Percentiles rank a stretch among this genome's conserved stretches.
These are phyloP conservation scores for Podila horticola DNA, from an alignment of 192 early-diverging fungal species.

Conservation along the genomic window DNA sequence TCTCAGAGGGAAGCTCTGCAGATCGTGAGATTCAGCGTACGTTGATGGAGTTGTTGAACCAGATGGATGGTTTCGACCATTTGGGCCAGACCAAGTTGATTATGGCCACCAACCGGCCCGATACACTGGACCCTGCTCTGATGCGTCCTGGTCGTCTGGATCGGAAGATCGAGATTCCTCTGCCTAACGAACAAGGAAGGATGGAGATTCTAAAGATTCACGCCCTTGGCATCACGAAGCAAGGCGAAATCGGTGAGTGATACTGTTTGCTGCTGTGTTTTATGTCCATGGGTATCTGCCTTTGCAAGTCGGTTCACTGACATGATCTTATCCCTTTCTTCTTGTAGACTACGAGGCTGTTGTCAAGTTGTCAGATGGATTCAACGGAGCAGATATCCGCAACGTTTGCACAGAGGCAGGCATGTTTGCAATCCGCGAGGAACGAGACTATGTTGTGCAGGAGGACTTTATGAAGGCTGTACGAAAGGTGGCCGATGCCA, in stretches of 20 bases:
- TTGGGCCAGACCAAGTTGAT: conserved; percentile 98
- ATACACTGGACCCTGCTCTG: conserved; percentile 98
- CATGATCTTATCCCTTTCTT: neutral
- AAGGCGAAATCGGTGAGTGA: conserved; percentile 92
- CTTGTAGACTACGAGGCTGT: conserved; percentile 94
- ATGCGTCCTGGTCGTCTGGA: conserved; percentile 96
- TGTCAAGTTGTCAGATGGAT: conserved; percentile 97
- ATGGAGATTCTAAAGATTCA: conserved; percentile 99
- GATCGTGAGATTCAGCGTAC: conserved; percentile 99
- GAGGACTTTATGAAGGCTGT: conserved; percentile 99
- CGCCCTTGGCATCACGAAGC: conserved; percentile 91
- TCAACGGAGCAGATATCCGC: conserved; percentile 98
- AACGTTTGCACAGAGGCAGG: conserved; percentile 99
- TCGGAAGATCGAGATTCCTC: conserved; percentile 99
- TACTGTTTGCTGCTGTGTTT: too few species aligned
- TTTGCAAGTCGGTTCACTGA: too few species aligned
- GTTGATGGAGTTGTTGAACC: conserved; percentile 98
- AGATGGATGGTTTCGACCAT: conserved; percentile 99
- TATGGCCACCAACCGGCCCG: conserved; percentile 99
- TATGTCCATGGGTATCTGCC: too few species aligned
- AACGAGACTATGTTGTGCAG: conserved; percentile 97
- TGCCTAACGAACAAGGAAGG: conserved; percentile 98
- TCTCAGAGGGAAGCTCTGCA: conserved; percentile 99
- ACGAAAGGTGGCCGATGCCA: conserved; percentile 96
- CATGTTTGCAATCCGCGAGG: conserved; percentile 99